Base-by-base conservation (phyloP, 2,329 filamentous ascomycete species). In the Lecanosticta acicola region DNA sequence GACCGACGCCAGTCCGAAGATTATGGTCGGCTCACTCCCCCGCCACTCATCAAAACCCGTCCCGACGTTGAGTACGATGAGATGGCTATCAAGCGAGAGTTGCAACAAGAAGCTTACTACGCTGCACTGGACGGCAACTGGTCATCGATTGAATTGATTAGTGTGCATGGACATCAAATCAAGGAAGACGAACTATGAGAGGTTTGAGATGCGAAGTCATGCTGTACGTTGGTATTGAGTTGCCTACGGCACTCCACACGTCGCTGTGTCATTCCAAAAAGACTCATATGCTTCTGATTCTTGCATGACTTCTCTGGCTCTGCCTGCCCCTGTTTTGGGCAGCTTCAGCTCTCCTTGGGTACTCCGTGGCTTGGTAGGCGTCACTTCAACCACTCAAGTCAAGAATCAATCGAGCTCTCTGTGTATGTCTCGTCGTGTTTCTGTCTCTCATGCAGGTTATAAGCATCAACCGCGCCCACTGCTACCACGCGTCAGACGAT, bases 121-220 rank as follows among this genome's bases (percentile, higher is more conserved):
- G 59, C 61, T 5, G 60, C 54, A 8, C 33, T 59, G 3, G 50
- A 45, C 3, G 39, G 32, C 3, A 44, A 49, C 3, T 65, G 61
- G 59, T 50, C 51, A 13, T 49, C 51, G 8, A 49, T 60, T n/a
- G 50, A 48, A 1, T 46, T 63, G 8, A 54, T 60, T 17, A 65
- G 62, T 39, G 59, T 62, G 1, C 39, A 48, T 21, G 60, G 61
- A 1, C 36, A 45, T 7, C 60, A 58, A 10, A 40, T 49, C 24
- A 48, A 50, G 40, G 62, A 65, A 40, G 52, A 58, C 34, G 62
- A 64, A 42, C 43, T 65, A 17, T 63, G 45, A 55, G n/a, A 32
- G 9, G 39, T 44, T 38, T 32, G 24, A 11, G 7, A 29, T 11
- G 11, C 24, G 7, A 29, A 5, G 11, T 29, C 19, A 24, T 11